Percentiles rank a stretch among this genome's conserved stretches.
phyloP scores from a whole-genome alignment of 164 flowering plant genomes.

The Aristolochia fimbriata region DNA sequence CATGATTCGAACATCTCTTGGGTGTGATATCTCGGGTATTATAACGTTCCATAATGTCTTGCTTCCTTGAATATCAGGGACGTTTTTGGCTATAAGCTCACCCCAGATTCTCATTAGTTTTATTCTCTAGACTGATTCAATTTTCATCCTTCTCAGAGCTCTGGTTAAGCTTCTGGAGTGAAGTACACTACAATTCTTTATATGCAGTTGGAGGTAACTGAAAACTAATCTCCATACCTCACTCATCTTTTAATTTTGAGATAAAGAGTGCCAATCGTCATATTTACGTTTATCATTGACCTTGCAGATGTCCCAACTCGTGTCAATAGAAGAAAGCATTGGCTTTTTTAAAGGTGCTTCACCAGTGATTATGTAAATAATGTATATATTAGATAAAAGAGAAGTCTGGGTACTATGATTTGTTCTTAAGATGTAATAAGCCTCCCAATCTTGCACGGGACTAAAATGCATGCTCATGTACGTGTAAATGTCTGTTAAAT shows the following conservation, averaged over 20 bases:
- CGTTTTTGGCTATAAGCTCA: no score
- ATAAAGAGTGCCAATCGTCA: neutral
- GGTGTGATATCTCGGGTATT: no score
- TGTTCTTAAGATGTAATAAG: no score
- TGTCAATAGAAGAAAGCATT: slow-evolving; percentile 41
- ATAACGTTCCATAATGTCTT: no score
- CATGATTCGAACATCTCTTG: no score
- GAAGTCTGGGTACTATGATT: neutral
- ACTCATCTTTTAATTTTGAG: neutral
- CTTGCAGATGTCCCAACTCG: slow-evolving; percentile 64
- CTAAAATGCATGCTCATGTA: no score
- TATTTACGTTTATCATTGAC: neutral
- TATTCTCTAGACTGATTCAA: neutral
- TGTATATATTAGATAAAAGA: neutral
- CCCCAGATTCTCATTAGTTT: neutral
- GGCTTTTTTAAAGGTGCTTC: slow-evolving; percentile 45
- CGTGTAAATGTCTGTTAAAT: no score
- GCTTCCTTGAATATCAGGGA: no score
- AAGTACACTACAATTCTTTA: slow-evolving; percentile 82
- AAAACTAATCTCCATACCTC: neutral
- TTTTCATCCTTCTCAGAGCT: slow-evolving; percentile 30
- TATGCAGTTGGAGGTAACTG: slow-evolving; percentile 64
- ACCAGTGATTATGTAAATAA: neutral
- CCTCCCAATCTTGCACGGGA: no score
- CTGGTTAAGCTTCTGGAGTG: slow-evolving; percentile 97